phyloP scores from a whole-genome alignment of 352 stramenopile genomes.

The Elongisporangium anandrum region DNA sequence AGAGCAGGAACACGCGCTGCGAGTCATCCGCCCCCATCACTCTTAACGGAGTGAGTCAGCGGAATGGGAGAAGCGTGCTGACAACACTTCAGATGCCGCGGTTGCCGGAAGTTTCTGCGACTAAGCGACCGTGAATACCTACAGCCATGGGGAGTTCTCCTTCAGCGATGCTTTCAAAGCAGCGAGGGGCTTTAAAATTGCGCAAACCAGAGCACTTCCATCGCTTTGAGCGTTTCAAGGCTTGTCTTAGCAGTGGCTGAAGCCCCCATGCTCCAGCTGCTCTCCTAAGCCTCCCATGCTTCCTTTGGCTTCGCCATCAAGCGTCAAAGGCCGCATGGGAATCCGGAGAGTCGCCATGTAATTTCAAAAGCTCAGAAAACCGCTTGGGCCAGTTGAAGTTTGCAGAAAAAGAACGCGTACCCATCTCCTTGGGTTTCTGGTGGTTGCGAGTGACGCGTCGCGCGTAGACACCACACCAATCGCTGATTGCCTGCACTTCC shows the following conservation, averaged over 20 bases:
- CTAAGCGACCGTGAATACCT: background rate
- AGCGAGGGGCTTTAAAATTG: background rate
- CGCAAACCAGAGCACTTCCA: background rate
- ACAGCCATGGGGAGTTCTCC: too few relatives aligned
- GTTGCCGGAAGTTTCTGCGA: background rate
- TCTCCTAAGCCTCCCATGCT: background rate
- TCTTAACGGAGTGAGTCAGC: background rate
- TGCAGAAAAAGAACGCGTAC: background rate
- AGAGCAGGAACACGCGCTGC: background rate
- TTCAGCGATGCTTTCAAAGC: too few relatives aligned
- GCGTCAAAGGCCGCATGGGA: too few relatives aligned
- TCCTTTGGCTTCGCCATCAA: background rate
- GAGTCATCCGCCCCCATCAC: background rate
- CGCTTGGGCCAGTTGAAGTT: background rate
- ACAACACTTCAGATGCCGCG: background rate
- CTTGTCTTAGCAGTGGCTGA: too few relatives aligned
- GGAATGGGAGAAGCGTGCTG: background rate
- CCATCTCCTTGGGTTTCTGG: background rate
- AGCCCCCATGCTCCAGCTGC: too few relatives aligned
- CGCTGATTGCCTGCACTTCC: slow-evolving; percentile 11
- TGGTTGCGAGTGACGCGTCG: slow-evolving; percentile 10
- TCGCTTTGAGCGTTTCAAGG: too few relatives aligned
- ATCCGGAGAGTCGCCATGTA: background rate
- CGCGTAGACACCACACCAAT: slow-evolving; percentile 8
- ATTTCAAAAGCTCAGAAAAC: background rate